A percentile compares a stretch with the other conserved stretches of the same genome.
Evolutionary conservation across 164 flowering plant genomes (phyloP).

Genomic region (Aristolochia contorta): DNA sequence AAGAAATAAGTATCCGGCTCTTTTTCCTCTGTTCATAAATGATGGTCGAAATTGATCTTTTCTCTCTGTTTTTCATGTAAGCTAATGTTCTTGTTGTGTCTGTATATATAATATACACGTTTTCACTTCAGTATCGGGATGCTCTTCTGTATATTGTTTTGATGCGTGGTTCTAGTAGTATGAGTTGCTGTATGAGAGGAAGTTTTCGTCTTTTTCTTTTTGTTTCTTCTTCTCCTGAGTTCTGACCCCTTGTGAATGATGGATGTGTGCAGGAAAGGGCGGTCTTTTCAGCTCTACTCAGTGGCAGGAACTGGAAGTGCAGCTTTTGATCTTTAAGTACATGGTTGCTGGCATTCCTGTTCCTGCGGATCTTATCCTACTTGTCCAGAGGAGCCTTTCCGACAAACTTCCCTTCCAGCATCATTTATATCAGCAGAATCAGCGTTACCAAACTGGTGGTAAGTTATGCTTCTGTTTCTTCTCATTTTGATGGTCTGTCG

Average conservation of each 20-base stretch:
- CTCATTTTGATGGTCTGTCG: no score
- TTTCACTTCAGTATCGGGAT: no score
- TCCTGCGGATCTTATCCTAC: slow-evolving; percentile 70
- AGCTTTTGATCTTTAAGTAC: slow-evolving; percentile 78
- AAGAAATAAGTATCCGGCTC: slow-evolving; percentile 4
- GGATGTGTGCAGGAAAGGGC: background rate
- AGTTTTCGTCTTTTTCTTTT: background rate
- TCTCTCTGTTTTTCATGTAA: no score
- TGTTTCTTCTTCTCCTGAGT: slow-evolving; percentile 3
- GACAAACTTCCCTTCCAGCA: background rate
- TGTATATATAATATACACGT: no score
- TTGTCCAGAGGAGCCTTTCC: slow-evolving; percentile 53
- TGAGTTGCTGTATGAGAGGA: background rate
- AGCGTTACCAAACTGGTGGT: slow-evolving; percentile 41
- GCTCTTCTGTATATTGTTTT: no score
- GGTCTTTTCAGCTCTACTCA: slow-evolving; percentile 28
- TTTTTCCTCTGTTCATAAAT: background rate
- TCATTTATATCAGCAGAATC: slow-evolving; percentile 7
- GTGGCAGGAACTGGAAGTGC: slow-evolving; percentile 93
- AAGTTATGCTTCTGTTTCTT: slow-evolving; percentile 10
- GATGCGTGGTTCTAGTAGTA: background rate
- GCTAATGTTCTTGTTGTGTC: no score
- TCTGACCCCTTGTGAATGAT: background rate
- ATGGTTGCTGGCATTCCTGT: slow-evolving; percentile 73
- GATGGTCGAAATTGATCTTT: background rate